phyloP scores from a whole-genome alignment of 495 filamentous ascomycete genomes.

The Daldinia vernicosa region DNA sequence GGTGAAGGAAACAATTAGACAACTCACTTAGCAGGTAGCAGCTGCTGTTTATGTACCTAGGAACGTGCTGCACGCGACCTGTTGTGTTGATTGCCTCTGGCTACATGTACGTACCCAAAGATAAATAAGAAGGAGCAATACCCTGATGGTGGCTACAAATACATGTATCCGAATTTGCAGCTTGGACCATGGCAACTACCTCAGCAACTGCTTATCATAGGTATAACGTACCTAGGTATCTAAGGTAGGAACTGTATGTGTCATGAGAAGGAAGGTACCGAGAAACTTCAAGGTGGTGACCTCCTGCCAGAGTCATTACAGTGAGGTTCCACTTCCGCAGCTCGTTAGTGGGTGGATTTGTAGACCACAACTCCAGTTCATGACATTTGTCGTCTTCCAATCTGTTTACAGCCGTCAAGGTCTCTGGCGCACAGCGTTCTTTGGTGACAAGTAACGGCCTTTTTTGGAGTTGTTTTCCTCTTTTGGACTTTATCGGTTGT shows the following conservation, averaged over 20 bases:
- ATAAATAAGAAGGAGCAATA: background rate
- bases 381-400: slow-evolving; percentile 4
- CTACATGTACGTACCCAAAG: background rate
- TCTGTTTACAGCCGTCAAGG: background rate
- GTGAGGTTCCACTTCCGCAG: background rate
- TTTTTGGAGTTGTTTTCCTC: slow-evolving; percentile 7
- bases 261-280: background rate
- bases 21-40: too few species aligned
- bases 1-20: too few species aligned
- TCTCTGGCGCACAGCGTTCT: slow-evolving; percentile 16
- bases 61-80: too few species aligned
- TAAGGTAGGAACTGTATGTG: background rate
- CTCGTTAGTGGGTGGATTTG: background rate
- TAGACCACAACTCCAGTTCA: background rate
- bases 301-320: background rate
- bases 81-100: too few species aligned
- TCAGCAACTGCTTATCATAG: background rate
- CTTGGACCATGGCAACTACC: background rate
- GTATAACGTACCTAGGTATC: background rate
- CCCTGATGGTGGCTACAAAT: background rate
- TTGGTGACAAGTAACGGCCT: background rate
- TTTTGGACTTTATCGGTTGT: slow-evolving; percentile 17
- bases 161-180: background rate
- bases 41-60: too few species aligned
- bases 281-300: background rate